Evolutionary conservation across 129 eudicot genomes (phyloP).

Genomic region (Arctium minus): DNA sequence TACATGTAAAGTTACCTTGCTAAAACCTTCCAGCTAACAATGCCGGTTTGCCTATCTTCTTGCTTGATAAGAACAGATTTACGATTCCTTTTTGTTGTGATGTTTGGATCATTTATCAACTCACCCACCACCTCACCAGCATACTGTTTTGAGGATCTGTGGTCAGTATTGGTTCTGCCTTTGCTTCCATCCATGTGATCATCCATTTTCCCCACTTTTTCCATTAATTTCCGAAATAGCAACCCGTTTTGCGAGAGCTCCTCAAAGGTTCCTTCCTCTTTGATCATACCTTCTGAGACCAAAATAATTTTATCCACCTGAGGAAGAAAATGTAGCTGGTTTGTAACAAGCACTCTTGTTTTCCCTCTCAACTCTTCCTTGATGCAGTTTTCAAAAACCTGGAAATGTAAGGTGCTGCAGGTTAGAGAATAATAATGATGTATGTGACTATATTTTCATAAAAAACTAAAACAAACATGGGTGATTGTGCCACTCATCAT

Average conservation of each 20-base stretch:
- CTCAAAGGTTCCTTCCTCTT: slow-evolving; percentile 92
- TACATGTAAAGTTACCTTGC: slow-evolving; percentile 42
- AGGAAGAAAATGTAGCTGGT: slow-evolving; percentile 93
- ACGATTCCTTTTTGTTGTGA: slow-evolving; percentile 41
- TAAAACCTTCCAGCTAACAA: slow-evolving; percentile 81
- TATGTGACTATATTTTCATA: background rate
- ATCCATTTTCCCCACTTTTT: slow-evolving; percentile 95
- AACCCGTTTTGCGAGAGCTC: slow-evolving; percentile 67
- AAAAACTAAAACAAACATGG: background rate
- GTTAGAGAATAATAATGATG: background rate
- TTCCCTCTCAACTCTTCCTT: slow-evolving; percentile 76
- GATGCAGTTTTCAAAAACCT: slow-evolving; percentile 88
- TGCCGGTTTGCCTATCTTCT: slow-evolving; percentile 96
- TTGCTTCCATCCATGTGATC: slow-evolving; percentile 56
- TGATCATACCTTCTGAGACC: slow-evolving; percentile 76
- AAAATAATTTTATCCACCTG: slow-evolving; percentile 84
- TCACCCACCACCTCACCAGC: slow-evolving; percentile 41
- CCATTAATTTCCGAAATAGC: slow-evolving; percentile 73
- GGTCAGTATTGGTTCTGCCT: slow-evolving; percentile 17
- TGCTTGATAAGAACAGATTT: slow-evolving; percentile 78
- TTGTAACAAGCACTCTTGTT: slow-evolving; percentile 91
- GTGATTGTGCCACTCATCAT: background rate
- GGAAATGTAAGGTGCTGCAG: slow-evolving; percentile 3
- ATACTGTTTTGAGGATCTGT: slow-evolving; percentile 35
- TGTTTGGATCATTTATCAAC: slow-evolving; percentile 25